Conservation (phyloP, 257 asterid genomes). For the Solanum arcanum region DNA sequence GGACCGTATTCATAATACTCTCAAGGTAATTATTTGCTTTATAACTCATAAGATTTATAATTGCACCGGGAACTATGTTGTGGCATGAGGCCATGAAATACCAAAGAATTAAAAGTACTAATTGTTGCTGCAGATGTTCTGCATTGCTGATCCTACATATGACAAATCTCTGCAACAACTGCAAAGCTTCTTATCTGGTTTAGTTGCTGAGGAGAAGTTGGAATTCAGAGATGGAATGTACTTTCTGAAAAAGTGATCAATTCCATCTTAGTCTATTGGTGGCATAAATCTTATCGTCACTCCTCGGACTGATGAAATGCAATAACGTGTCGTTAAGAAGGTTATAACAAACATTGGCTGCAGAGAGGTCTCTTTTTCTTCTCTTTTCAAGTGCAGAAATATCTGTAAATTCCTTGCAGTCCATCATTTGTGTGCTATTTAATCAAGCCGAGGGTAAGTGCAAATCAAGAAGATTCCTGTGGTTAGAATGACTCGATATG, state of each 20-base stretch:
- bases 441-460: background rate
- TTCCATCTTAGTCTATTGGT: background rate
- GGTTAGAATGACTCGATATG: background rate
- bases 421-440: background rate
- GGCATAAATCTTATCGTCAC: background rate
- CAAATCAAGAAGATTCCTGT: background rate
- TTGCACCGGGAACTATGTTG: background rate
- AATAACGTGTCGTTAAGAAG: background rate
- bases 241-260: conserved; percentile 47
- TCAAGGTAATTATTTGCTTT: conserved; percentile 52
- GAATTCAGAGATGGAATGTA: conserved; percentile 70
- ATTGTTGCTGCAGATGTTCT: conserved; percentile 67
- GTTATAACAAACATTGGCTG: background rate
- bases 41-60: background rate
- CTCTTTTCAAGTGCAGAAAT: background rate
- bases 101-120: background rate
- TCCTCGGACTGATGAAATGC: background rate
- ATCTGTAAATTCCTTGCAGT: background rate
- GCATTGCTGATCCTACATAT: conserved; percentile 79
- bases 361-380: background rate
- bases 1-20: conserved; percentile 93
- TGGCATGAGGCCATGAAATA: background rate
- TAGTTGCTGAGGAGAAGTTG: conserved; percentile 90
- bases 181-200: conserved; percentile 78
- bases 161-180: conserved; percentile 94